Evolutionary conservation across 345 rosid genomes (phyloP), one percentile per base, ranked within the genome.

Genomic region (Laguncularia racemosa): DNA sequence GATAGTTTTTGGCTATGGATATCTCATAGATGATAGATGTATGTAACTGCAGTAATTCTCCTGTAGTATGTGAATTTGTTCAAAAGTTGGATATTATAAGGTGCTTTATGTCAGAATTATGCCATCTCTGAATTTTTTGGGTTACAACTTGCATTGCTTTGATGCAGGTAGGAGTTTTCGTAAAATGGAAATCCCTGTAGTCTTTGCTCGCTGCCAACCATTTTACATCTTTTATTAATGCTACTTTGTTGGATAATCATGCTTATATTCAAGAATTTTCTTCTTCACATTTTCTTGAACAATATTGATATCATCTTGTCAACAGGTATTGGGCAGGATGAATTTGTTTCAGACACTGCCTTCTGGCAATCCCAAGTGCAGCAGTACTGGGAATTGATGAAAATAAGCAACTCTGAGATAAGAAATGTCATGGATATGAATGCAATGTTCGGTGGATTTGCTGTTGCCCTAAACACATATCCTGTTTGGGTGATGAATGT

Each of bases 401-500:
- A 77, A 59, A 60, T 74, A 16, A 78, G 59, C 15, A 65, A 61
- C 69, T 75, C 72, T 6, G 83, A 82, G 61, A 65, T 82, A 67
- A 75, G 90, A 63, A 93, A 87, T 72, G 76, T 83, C 70, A 83
- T 93, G 97, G 96, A 93, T 64, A 86, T 89, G 97, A 89, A 85
- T 48, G 86, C 99, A 56, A 77, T 68, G 69, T 48, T 73, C 47
- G 97, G 97, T 53, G 99, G 99, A 50, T 90, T 88, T 75, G 74
- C 87, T 63, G 77, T 66, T 44, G 88, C 92, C 49, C 65, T 87
- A 78, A 80, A 65, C 59, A 61, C 69, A 49, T 73, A 66, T 13
- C 96, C 96, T 12, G 86, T 85, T 55, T 89, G 96, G 96, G 89
- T 93, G 66, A 93, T 90, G 96, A 90, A 90, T 76, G n/a, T 80